Evolutionary conservation across 495 filamentous ascomycete species (phyloP).

Genomic region (Cercophora scortea): DNA sequence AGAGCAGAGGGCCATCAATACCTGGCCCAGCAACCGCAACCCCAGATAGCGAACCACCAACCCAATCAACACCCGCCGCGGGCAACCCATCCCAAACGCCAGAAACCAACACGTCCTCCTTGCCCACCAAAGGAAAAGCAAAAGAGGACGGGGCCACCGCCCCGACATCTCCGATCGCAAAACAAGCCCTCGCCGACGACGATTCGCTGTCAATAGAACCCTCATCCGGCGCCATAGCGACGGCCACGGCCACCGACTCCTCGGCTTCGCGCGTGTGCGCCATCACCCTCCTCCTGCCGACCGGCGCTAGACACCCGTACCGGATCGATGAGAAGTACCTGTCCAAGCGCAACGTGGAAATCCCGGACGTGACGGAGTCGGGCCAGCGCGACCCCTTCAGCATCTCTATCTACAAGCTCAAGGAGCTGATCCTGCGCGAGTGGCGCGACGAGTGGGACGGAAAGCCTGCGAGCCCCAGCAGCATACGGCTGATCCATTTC

Average conservation of each 20-base stretch:
- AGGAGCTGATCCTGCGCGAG: slow-evolving; percentile 84
- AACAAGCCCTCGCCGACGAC: slow-evolving; percentile 8
- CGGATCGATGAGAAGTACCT: slow-evolving; percentile 82
- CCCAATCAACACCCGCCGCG: neutral
- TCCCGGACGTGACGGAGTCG: slow-evolving; percentile 50
- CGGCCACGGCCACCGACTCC: neutral
- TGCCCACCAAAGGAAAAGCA: slow-evolving; percentile 13
- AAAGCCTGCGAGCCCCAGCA: slow-evolving; percentile 71
- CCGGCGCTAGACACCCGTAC: slow-evolving; percentile 77
- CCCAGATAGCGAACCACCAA: too few species aligned
- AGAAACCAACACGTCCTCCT: neutral
- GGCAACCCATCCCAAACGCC: neutral
- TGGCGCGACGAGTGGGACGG: slow-evolving; percentile 90
- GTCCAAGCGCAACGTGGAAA: slow-evolving; percentile 63
- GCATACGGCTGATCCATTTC: slow-evolving; percentile 82
- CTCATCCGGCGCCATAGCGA: slow-evolving; percentile 22
- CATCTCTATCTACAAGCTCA: slow-evolving; percentile 84
- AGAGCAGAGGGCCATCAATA: neutral
- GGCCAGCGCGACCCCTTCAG: slow-evolving; percentile 67
- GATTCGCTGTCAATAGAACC: slow-evolving; percentile 35
- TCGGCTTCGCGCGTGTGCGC: slow-evolving; percentile 22
- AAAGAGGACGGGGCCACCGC: slow-evolving; percentile 25
- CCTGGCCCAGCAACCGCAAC: neutral
- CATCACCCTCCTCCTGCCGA: slow-evolving; percentile 72
- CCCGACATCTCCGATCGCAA: slow-evolving; percentile 14